Evolutionary conservation across 2,329 filamentous ascomycete species (phyloP), one percentile per base, ranked within the genome.

Genomic region (Venturia oleaginea): DNA sequence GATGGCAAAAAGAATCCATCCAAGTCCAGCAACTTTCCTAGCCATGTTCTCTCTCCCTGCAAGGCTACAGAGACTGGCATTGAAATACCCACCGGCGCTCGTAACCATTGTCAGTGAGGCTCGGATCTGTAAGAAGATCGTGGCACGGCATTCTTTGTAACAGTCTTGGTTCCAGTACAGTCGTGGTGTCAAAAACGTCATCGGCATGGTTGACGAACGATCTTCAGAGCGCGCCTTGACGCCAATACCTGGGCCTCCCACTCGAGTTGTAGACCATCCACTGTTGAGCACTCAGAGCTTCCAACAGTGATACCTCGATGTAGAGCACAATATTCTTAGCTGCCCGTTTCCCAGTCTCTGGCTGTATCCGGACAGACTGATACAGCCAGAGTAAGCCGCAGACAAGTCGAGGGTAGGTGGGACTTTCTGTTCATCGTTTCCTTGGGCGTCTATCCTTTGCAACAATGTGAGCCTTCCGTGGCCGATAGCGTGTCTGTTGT

Each of bases 261-360:
- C 10, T 54, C 24, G 51, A 34, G n/a, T 51, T 24, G 22, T 11
- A 27, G 22, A 51, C 11, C 46, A 27, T 27, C 22, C 22, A 3
- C 51, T 57, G 30, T 57, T 34, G 51, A 57, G 51, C 51, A 57
- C 51, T 57, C 51, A 57, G 51, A 30, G 51, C 51, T 57, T 57
- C 51, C 51, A n/a, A 57, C 19, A 57, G 15, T 34, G 27, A 10
- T 51, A 22, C 27, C 43, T 51, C 22, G 7, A 51, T 30, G 10
- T 51, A 51, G 11, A 15, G 4, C 13, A 13, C 24, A 1, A 51
- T 17, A 15, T 13, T 15, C 22, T 27, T 4, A n/a, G 27, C 17
- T 30, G 8, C 17, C 15, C 30, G 34, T 57, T 3, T 32, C 38
- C 17, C 19, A 57, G 51, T 57, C 27, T n/a, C 13, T 34, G 5